Evolutionary conservation across 305 asterid species (phyloP).

Genomic region (Salvia sclarea): DNA sequence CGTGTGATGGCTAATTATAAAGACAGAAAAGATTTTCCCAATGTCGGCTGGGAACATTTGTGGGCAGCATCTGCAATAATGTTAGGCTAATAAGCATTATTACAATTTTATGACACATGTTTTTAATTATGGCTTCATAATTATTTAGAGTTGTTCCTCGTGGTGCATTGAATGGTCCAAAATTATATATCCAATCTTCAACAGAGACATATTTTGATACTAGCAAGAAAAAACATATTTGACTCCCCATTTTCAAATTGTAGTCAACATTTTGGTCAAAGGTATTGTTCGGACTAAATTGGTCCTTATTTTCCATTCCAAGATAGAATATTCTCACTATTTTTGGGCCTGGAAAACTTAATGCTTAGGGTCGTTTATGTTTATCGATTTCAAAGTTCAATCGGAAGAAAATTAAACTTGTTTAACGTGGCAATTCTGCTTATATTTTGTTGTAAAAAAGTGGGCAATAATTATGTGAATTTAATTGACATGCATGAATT

Average conservation of each 20-base stretch:
- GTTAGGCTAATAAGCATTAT: constrained; percentile 19
- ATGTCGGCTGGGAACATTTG: constrained; percentile 10
- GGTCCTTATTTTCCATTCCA: not conserved
- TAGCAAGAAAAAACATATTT: not conserved
- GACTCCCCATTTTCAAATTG: constrained; percentile 4
- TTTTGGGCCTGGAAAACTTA: no score
- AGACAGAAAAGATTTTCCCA: not conserved
- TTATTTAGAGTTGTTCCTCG: constrained; percentile 4
- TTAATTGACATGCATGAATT: no score
- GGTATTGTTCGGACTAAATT: not conserved
- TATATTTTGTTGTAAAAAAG: no score
- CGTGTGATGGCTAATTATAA: constrained; percentile 16
- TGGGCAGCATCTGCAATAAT: not conserved
- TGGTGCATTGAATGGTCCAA: constrained; percentile 29
- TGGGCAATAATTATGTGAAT: no score
- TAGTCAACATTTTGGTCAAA: constrained; percentile 27
- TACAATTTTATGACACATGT: not conserved
- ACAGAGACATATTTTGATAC: not conserved
- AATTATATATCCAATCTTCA: not conserved
- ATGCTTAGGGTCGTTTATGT: not conserved
- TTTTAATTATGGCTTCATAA: not conserved
- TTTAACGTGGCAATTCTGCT: not conserved
- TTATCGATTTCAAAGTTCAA: not conserved
- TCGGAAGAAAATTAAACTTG: not conserved
- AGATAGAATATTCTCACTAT: not conserved